A percentile compares a stretch with the other conserved stretches of the same genome.
These are phyloP conservation scores for Dioscorea dumetorum DNA, from an alignment of 106 monocot species.

Conservation along the genomic window DNA sequence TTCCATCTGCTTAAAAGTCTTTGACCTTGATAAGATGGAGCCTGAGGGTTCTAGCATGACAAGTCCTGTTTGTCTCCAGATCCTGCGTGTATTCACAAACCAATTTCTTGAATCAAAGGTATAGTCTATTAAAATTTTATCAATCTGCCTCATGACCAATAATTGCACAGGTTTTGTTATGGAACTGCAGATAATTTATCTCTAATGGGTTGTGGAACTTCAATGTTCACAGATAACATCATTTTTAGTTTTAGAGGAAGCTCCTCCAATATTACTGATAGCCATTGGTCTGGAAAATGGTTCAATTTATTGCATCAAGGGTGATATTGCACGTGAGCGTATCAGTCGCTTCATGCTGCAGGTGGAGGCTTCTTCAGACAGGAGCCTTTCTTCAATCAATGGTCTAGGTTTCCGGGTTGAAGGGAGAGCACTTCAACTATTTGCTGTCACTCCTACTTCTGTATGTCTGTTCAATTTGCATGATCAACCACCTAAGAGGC, in stretches of 20 bases:
- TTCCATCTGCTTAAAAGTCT: conserved; percentile 72
- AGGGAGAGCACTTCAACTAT: conserved; percentile 72
- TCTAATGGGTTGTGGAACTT: neutral
- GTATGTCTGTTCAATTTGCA: conserved; percentile 76
- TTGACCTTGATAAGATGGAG: conserved; percentile 93
- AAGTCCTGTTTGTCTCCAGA: conserved; percentile 81
- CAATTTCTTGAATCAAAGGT: conserved; percentile 90
- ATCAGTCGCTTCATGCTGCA: conserved; percentile 83
- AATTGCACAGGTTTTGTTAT: neutral
- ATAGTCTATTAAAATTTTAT: neutral
- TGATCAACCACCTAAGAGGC: conserved; percentile 71
- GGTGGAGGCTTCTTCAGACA: conserved; percentile 45
- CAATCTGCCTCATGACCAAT: neutral
- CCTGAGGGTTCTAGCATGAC: conserved; percentile 81
- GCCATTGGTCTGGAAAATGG: conserved; percentile 83
- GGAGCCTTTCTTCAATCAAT: conserved; percentile 41
- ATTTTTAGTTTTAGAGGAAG: conserved; percentile 91
- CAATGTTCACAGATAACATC: conserved; percentile 70
- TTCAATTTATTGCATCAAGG: conserved; percentile 93
- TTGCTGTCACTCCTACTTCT: conserved; percentile 79
- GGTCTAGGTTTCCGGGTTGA: conserved; percentile 79
- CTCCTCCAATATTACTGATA: conserved; percentile 79
- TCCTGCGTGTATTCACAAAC: conserved; percentile 76
- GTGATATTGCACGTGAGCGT: conserved; percentile 91
- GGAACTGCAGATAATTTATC: neutral